Percentiles rank a stretch among this genome's conserved stretches.
Conservation (phyloP, 345 rosid species). For the Salix suchowensis region DNA sequence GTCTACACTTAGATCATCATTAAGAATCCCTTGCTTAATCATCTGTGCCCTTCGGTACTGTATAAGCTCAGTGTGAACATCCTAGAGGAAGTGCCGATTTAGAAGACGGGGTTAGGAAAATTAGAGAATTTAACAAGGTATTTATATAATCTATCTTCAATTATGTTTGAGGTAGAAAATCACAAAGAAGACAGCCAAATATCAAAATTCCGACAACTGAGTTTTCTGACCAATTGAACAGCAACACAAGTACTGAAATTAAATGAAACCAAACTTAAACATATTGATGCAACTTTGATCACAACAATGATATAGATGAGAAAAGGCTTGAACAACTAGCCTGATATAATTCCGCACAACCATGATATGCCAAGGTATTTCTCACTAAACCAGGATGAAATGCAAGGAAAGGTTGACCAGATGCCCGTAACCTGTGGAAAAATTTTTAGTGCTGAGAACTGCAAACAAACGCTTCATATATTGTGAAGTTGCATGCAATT, state of each 20-base stretch:
- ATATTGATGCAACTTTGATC: neutral
- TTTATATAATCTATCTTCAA: constrained; percentile 6
- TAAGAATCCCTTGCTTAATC: constrained; percentile 75
- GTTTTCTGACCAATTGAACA: neutral
- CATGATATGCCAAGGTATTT: constrained; percentile 89
- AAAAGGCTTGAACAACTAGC: constrained; percentile 32
- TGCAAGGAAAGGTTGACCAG: constrained; percentile 77
- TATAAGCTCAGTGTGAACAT: constrained; percentile 90
- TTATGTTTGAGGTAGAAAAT: neutral
- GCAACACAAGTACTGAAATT: neutral
- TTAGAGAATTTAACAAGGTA: constrained; percentile 12
- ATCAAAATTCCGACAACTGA: neutral
- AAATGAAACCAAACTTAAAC: neutral
- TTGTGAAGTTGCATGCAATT: neutral
- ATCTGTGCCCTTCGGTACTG: constrained; percentile 81
- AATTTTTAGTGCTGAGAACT: constrained; percentile 12
- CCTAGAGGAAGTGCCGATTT: constrained; percentile 44
- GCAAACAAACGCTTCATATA: constrained; percentile 2
- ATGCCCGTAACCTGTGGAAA: constrained; percentile 58
- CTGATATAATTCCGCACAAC: constrained; percentile 98
- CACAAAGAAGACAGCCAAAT: neutral
- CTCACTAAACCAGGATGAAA: constrained; percentile 86
- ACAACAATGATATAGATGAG: constrained; percentile 11
- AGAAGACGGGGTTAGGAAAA: constrained; percentile 23
- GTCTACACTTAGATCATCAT: constrained; percentile 51